phyloP scores from a whole-genome alignment of 129 eudicot species.

The Tagetes erecta region DNA sequence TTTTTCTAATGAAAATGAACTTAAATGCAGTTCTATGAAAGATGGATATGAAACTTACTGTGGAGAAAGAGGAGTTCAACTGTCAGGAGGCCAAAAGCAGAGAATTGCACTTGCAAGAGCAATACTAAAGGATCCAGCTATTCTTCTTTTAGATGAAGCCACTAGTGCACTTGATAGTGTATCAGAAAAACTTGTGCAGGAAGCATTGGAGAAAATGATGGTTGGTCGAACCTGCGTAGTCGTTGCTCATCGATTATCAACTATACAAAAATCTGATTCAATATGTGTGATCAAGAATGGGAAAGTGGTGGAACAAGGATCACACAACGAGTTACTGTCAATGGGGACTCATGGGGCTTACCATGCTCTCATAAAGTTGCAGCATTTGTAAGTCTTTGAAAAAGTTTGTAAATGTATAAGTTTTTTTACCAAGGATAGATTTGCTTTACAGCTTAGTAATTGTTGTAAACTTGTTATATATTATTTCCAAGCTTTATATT shows the following conservation, averaged over 20 bases:
- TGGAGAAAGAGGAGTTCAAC: conserved; percentile 72
- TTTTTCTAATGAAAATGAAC: background rate
- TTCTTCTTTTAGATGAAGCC: conserved; percentile 68
- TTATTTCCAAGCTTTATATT: background rate
- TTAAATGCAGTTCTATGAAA: conserved; percentile 54
- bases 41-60: conserved; percentile 71
- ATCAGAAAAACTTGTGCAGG: conserved; percentile 62
- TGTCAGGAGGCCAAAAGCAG: conserved; percentile 78
- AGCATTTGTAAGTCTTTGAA: conserved; percentile 29
- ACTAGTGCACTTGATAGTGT: conserved; percentile 74
- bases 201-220: conserved; percentile 69
- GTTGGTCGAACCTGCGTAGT: conserved; percentile 62
- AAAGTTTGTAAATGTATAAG: background rate
- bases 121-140: conserved; percentile 60
- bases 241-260: conserved; percentile 67
- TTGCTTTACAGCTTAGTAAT: background rate
- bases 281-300: conserved; percentile 61
- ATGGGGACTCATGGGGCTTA: conserved; percentile 50
- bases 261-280: conserved; percentile 58
- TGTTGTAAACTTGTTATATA: background rate
- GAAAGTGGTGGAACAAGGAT: conserved; percentile 69
- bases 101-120: conserved; percentile 73
- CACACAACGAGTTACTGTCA: conserved; percentile 54
- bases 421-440: background rate
- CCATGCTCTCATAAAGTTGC: conserved; percentile 56